Conservation (phyloP, 371 early-diverging fungal genomes). For the Mucor sp. region DNA sequence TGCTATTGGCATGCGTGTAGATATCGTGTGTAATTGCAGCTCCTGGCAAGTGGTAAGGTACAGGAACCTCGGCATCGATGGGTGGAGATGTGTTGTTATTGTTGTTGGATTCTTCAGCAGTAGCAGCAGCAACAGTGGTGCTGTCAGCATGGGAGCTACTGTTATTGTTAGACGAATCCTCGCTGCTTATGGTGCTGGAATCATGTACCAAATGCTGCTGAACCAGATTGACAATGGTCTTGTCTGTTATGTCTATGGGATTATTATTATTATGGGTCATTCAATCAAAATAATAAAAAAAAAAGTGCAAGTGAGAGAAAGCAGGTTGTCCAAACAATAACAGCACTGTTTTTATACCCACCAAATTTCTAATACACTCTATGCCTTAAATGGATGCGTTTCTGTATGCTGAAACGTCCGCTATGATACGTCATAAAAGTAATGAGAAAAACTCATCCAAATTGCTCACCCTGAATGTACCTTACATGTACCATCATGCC, state of each 20-base stretch:
- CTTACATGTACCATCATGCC: background rate
- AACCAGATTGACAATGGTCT: constrained; percentile 29
- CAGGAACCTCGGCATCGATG: constrained; percentile 25
- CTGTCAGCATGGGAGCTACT: background rate
- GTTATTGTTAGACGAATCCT: background rate
- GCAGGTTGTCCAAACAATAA: background rate
- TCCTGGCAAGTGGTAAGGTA: constrained; percentile 51
- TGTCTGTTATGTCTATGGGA: constrained; percentile 32
- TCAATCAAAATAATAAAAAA: background rate
- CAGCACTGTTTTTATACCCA: background rate
- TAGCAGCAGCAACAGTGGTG: background rate
- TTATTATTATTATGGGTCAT: background rate
- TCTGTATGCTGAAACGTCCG: background rate
- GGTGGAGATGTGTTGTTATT: background rate
- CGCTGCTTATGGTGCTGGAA: background rate
- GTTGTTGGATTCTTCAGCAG: background rate
- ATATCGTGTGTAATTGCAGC: constrained; percentile 52
- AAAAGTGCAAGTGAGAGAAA: background rate
- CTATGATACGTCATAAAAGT: background rate
- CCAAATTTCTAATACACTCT: background rate
- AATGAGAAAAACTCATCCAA: background rate
- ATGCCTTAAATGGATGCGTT: background rate
- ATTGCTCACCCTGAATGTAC: background rate
- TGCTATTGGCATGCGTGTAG: constrained; percentile 41
- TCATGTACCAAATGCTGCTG: constrained; percentile 38